phyloP scores from a whole-genome alignment of 768 basidiomycete species.

The Termitomyces sp. region DNA sequence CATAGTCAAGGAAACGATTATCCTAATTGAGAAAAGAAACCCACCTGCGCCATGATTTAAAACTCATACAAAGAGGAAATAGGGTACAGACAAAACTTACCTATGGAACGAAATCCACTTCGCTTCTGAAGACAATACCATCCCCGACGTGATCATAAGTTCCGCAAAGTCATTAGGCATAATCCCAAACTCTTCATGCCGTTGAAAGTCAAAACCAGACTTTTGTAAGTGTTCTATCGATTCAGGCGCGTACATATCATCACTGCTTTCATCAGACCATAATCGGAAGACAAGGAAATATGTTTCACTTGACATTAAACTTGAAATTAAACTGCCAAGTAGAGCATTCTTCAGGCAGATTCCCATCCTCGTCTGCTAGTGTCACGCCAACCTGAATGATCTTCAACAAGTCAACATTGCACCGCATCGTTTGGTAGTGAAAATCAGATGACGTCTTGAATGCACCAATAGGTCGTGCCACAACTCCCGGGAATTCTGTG shows the following conservation, averaged over 20 bases:
- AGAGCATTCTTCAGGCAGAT: slow-evolving; percentile 82
- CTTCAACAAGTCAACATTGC: slow-evolving; percentile 97
- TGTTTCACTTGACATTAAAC: slow-evolving; percentile 76
- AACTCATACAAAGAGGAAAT: background rate
- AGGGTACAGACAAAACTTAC: slow-evolving; percentile 40
- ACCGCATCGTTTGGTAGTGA: slow-evolving; percentile 99
- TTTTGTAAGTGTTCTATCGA: slow-evolving; percentile 92
- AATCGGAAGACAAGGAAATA: background rate
- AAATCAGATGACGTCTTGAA: slow-evolving; percentile 98
- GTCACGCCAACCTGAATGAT: slow-evolving; percentile 98
- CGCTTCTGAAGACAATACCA: slow-evolving; percentile 84
- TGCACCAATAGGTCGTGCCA: slow-evolving; percentile 92
- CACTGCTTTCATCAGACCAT: slow-evolving; percentile 38
- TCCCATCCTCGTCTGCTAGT: slow-evolving; percentile 89
- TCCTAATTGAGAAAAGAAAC: background rate
- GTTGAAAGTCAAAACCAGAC: slow-evolving; percentile 92
- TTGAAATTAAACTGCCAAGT: slow-evolving; percentile 99
- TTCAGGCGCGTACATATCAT: slow-evolving; percentile 99
- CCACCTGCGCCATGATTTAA: background rate
- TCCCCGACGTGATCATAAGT: slow-evolving; percentile 91
- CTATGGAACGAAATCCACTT: slow-evolving; percentile 99
- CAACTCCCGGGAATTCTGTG: slow-evolving; percentile 98
- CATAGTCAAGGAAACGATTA: background rate
- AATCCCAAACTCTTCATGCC: slow-evolving; percentile 91
- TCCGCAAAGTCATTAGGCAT: slow-evolving; percentile 93